These are phyloP conservation scores for Zoysia japonica DNA, from an alignment of 176 grass and related monocot genomes.

Conservation along the genomic window DNA sequence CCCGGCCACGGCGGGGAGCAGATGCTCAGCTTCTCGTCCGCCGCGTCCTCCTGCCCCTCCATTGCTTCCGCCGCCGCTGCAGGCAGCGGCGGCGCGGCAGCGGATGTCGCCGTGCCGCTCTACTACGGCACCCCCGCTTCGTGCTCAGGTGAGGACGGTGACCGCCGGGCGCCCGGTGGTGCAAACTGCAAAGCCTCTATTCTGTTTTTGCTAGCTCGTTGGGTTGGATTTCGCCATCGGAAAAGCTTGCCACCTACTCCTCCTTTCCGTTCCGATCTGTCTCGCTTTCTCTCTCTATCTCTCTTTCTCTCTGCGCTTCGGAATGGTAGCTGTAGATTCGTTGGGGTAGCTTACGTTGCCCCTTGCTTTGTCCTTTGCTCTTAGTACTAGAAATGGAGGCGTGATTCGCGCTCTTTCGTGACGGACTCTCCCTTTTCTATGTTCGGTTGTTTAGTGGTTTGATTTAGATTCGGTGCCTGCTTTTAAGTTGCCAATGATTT, in stretches of 20 bases:
- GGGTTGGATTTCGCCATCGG: conserved; percentile 25
- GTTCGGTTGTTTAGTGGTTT: not conserved
- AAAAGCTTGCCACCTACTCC: conserved; percentile 28
- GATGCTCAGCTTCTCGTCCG: conserved; percentile 89
- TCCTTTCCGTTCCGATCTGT: conserved; percentile 23
- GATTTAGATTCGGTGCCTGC: conserved; percentile 31
- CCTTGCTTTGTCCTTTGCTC: conserved; percentile 5
- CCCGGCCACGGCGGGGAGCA: conserved; percentile 62
- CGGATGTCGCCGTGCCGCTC: conserved; percentile 56
- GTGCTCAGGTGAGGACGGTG: conserved; percentile 47
- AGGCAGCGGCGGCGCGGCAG: not conserved
- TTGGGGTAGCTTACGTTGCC: not conserved
- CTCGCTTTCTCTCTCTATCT: not conserved
- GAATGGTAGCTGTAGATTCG: conserved; percentile 22
- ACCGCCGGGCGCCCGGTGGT: not conserved
- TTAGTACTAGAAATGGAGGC: conserved; percentile 19
- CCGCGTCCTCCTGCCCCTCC: conserved; percentile 32
- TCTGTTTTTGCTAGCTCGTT: conserved; percentile 1
- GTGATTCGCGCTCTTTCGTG: not conserved
- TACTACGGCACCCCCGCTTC: conserved; percentile 64
- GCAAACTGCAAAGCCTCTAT: conserved; percentile 3
- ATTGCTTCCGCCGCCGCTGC: not conserved
- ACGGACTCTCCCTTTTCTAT: not conserved
- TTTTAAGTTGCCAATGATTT: not conserved
- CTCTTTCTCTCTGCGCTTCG: not conserved